Conservation (phyloP, 2,329 filamentous ascomycete genomes). For the Chaetomium sp. region DNA sequence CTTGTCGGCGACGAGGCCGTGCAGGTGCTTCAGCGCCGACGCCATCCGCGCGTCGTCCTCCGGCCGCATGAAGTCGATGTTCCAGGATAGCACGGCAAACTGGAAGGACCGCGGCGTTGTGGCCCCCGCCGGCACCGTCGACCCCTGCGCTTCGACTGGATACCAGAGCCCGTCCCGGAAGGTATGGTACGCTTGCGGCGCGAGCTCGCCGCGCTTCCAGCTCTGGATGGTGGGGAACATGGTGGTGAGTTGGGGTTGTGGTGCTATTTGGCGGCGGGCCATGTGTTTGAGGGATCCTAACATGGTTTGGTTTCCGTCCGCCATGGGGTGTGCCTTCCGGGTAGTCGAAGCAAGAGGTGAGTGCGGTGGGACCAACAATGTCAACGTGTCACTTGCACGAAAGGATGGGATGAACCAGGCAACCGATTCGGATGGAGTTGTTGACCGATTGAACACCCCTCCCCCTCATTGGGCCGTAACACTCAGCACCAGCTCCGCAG, state of each 20-base stretch:
- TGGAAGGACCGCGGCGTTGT: constrained; percentile 1
- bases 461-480: too few relatives aligned
- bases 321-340: not conserved
- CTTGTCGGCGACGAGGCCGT: constrained; percentile 20
- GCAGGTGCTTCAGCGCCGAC: constrained; percentile 39
- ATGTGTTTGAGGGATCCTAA: not conserved
- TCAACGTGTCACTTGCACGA: not conserved
- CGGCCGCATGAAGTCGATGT: constrained; percentile 44
- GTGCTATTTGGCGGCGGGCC: not conserved
- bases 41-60: constrained; percentile 40
- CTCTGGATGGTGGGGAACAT: constrained; percentile 9
- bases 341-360: not conserved
- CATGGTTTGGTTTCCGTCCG: not conserved
- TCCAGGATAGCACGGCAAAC: constrained; percentile 41
- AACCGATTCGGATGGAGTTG: too few relatives aligned
- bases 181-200: constrained; percentile 30
- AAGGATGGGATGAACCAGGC: not conserved
- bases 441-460: too few relatives aligned
- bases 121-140: constrained; percentile 16
- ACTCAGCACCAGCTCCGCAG: too few relatives aligned
- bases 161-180: constrained; percentile 27
- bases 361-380: not conserved
- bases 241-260: not conserved
- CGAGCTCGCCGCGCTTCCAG: constrained; percentile 28
- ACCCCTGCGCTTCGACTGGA: constrained; percentile 4